A percentile compares a stretch with the other conserved stretches of the same genome.
These are phyloP conservation scores for Coemansia sp. DNA, from an alignment of 371 early-diverging fungal species.

Conservation along the genomic window DNA sequence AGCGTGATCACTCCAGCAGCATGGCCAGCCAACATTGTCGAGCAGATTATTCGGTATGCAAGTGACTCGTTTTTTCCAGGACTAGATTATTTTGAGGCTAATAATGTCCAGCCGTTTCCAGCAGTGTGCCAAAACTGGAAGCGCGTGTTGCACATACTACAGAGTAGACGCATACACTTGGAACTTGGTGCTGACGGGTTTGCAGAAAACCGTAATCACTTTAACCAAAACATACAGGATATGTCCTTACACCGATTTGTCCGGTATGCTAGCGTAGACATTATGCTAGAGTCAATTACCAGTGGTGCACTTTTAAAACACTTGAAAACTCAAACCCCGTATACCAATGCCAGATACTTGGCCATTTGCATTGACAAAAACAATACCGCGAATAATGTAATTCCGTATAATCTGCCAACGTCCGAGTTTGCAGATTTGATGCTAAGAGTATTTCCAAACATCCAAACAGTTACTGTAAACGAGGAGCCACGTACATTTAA, in stretches of 20 bases:
- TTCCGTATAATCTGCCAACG: neutral
- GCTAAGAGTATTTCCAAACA: neutral
- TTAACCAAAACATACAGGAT: neutral
- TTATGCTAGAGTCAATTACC: neutral
- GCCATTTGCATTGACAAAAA: neutral
- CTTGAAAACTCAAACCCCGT: neutral
- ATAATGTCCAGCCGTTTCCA: neutral
- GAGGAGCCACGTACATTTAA: neutral
- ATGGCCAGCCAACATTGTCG: constrained; percentile 3
- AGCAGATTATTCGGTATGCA: constrained; percentile 1
- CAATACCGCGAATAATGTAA: neutral
- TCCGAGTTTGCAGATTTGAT: neutral
- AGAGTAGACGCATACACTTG: neutral
- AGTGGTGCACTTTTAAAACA: neutral
- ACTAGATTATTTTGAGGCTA: neutral
- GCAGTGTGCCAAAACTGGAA: constrained; percentile 1
- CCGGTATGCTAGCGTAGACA: neutral
- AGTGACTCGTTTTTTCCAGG: neutral
- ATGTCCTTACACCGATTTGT: neutral
- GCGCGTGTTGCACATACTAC: neutral
- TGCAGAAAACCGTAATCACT: neutral
- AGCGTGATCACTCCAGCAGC: no score
- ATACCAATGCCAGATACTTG: neutral
- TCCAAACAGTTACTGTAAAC: neutral
- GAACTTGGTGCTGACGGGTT: neutral